A percentile compares a stretch with the other conserved stretches of the same genome.
Evolutionary conservation across 208 protist genomes (phyloP).

Genomic region (Porcisia deanei): DNA sequence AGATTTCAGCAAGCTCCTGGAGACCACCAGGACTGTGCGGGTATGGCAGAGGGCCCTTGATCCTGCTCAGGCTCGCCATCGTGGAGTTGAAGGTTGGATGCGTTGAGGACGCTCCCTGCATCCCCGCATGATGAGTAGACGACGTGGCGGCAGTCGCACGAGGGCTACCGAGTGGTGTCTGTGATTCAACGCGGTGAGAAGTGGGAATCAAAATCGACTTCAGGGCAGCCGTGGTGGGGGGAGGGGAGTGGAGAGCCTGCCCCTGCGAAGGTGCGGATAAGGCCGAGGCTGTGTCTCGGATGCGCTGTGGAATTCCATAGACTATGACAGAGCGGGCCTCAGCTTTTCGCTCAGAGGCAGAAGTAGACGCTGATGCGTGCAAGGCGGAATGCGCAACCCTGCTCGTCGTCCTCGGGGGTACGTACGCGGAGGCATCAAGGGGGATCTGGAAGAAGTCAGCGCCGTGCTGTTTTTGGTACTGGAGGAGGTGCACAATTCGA

Average conservation of each 20-base stretch:
- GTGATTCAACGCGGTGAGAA: not conserved
- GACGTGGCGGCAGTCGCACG: not conserved
- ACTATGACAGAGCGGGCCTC: conserved; percentile 23
- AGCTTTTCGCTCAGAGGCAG: not conserved
- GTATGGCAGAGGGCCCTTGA: conserved; percentile 33
- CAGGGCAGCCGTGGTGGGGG: not conserved
- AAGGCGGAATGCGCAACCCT: not conserved
- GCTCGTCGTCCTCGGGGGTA: not conserved
- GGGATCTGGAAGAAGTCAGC: not conserved
- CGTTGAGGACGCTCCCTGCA: not conserved
- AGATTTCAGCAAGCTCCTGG: conserved; percentile 22
- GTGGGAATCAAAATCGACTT: not conserved
- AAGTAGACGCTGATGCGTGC: not conserved
- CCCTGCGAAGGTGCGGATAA: not conserved
- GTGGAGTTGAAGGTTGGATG: no score
- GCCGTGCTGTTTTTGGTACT: conserved; percentile 13
- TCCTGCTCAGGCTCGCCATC: no score
- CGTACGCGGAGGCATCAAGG: conserved; percentile 21
- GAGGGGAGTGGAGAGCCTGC: not conserved
- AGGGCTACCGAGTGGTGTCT: not conserved
- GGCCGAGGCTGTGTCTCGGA: not conserved
- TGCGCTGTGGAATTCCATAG: conserved; percentile 25
- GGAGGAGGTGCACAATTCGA: conserved; percentile 14
- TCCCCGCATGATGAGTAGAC: not conserved
- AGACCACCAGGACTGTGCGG: conserved; percentile 49